A percentile compares a stretch with the other conserved stretches of the same genome.
These are phyloP conservation scores for Allomyces arbusculus DNA, from an alignment of 192 early-diverging fungal species.

Conservation along the genomic window DNA sequence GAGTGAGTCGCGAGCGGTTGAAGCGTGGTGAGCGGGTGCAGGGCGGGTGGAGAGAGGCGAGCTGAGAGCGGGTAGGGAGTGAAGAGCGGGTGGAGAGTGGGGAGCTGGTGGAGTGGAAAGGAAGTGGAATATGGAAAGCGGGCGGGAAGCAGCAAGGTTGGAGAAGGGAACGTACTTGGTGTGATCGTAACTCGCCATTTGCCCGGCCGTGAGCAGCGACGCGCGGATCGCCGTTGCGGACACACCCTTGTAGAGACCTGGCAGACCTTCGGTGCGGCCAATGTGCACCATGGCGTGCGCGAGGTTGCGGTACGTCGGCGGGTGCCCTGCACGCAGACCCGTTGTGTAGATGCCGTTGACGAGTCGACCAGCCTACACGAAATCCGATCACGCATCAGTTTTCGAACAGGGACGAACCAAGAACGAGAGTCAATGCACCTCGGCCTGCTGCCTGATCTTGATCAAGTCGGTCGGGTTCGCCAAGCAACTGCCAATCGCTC, in stretches of 20 bases:
- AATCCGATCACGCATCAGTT: neutral
- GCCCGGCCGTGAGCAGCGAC: conserved; percentile 22
- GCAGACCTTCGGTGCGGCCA: conserved; percentile 12
- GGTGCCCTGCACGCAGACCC: neutral
- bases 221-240: conserved; percentile 22
- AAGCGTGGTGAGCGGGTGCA: too few relatives aligned
- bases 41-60: too few relatives aligned
- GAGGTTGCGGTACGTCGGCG: conserved; percentile 8
- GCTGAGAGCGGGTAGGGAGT: too few relatives aligned
- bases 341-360: neutral
- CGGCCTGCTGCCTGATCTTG: neutral
- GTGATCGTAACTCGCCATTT: conserved; percentile 26
- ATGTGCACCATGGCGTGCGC: conserved; percentile 10
- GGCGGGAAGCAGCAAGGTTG: neutral
- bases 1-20: too few relatives aligned
- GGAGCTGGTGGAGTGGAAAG: too few relatives aligned
- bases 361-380: neutral
- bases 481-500: neutral
- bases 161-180: conserved; percentile 19
- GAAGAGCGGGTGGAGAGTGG: too few relatives aligned
- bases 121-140: too few relatives aligned
- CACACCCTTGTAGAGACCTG: conserved; percentile 23
- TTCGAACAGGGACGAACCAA: neutral
- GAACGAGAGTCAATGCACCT: neutral
- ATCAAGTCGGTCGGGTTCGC: neutral